Conservation (phyloP, 1,139 yeast species). For the Pichia sp. region DNA sequence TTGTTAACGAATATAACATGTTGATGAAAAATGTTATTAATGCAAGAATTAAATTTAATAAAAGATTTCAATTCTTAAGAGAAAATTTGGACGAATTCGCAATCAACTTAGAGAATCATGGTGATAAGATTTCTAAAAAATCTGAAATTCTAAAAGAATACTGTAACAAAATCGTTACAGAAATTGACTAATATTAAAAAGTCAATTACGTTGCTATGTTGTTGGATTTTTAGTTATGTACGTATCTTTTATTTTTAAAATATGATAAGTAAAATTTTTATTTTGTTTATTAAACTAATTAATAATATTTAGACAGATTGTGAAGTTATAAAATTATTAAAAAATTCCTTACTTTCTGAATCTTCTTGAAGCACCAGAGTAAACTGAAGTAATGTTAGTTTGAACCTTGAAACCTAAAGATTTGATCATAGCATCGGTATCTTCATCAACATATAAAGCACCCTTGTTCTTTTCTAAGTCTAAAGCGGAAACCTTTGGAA, state of each 20-base stretch:
- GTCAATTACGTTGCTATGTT: neutral
- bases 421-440: slow-evolving; percentile 95
- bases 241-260: too few relatives aligned
- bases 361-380: slow-evolving; percentile 92
- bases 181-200: slow-evolving; percentile 13
- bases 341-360: slow-evolving; percentile 67
- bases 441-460: slow-evolving; percentile 96
- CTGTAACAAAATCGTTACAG: slow-evolving; percentile 36
- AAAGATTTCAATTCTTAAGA: slow-evolving; percentile 30
- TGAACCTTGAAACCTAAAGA: slow-evolving; percentile 95
- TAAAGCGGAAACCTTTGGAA: slow-evolving; percentile 99
- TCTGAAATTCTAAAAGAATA: slow-evolving; percentile 33
- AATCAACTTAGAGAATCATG: slow-evolving; percentile 30
- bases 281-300: slow-evolving; percentile 4
- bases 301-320: slow-evolving; percentile 10
- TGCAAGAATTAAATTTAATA: slow-evolving; percentile 35
- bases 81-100: slow-evolving; percentile 34
- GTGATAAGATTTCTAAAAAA: slow-evolving; percentile 32
- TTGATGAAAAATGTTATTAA: slow-evolving; percentile 32
- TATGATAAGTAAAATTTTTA: slow-evolving; percentile 4
- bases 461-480: slow-evolving; percentile 96
- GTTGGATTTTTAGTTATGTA: neutral
- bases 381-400: slow-evolving; percentile 82
- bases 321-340: neutral
- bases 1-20: slow-evolving; percentile 29